A percentile compares a stretch with the other conserved stretches of the same genome.
Conservation (phyloP, 768 basidiomycete genomes). For the Leccinum subgranulosum region DNA sequence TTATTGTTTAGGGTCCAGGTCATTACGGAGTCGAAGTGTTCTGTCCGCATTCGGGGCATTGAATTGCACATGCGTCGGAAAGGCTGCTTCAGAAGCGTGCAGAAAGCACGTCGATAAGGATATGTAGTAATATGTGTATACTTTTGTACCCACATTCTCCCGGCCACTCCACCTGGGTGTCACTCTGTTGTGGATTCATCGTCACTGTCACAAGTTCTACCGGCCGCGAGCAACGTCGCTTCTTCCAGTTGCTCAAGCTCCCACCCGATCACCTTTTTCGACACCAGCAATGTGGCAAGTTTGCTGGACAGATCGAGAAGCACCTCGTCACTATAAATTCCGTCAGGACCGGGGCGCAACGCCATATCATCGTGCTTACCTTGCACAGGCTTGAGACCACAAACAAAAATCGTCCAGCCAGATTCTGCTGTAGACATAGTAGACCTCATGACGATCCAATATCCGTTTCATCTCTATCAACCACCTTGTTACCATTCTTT, state of each 20-base stretch:
- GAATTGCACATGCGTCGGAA: neutral
- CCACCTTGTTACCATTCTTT: conserved; percentile 58
- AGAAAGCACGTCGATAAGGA: neutral
- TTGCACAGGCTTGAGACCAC: conserved; percentile 73
- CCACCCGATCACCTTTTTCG: conserved; percentile 65
- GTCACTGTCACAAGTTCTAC: conserved; percentile 62
- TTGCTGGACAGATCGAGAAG: conserved; percentile 45
- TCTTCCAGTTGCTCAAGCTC: conserved; percentile 65
- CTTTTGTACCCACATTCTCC: conserved; percentile 1
- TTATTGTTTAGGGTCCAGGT: too few relatives aligned
- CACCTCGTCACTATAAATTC: conserved; percentile 50
- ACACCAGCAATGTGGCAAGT: conserved; percentile 40
- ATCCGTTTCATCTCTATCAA: conserved; percentile 71
- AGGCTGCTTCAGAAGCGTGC: conserved; percentile 1
- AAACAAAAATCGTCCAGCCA: conserved; percentile 85
- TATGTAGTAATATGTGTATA: neutral
- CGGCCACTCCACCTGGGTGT: conserved; percentile 14
- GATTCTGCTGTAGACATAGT: conserved; percentile 84
- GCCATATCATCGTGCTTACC: conserved; percentile 41
- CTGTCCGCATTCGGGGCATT: neutral
- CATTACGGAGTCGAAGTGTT: too few relatives aligned
- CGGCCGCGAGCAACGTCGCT: conserved; percentile 39
- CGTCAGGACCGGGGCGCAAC: conserved; percentile 1
- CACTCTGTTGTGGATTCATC: conserved; percentile 47
- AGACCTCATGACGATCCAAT: conserved; percentile 79